Evolutionary conservation across 176 grass and related monocot genomes (phyloP), one percentile per base, ranked within the genome.

Genomic region (Puya raimondii): DNA sequence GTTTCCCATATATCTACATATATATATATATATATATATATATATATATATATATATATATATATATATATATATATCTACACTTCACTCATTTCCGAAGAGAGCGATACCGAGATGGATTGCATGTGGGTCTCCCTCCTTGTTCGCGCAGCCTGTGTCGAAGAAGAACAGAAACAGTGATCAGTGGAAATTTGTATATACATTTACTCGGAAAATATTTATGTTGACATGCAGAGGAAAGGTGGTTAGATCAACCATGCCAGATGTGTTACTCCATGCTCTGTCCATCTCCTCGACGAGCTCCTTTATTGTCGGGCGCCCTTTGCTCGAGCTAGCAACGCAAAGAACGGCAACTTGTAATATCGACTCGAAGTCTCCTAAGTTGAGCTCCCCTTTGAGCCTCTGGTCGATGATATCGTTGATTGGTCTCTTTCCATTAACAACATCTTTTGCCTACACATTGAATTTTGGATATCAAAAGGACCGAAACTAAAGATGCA

Each of bases 371-470:
- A 86, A 86, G 63, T 83, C 77, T 66, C 80, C 72, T 23, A 91
- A 80, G 26, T 69, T 70, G 50, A 91, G 76, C 12, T 91, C 74
- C 51, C 77, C 80, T 15, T 69, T 76, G 4, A 91, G 63, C 0
- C 83, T 63, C 1, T 70, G 27, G 3, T 86, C 83, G 26, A 91
- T 78, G 51, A 91, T 86, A 59, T 91, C 88, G 10, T 83, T 51
- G 11, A 84, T 13, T 54, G 80, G 63, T 12, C 80, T 80, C 65
- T 81, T 86, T 49, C 80, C 84, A 13, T 47, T 80, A 14, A 57
- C 63, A 1, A 86, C 88, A 84, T 91, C 83, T 71, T 72, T 91
- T 1, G 88, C 83, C 83, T 91, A 63, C 6, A 75, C 11, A 17
- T 0, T 33, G 7, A 42, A 51, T 11, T 12, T 15, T 15, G 12